Evolutionary conservation across 805 yeast species (phyloP), one percentile per base, ranked within the genome.

Genomic region (Blastobotrys muscicola): DNA sequence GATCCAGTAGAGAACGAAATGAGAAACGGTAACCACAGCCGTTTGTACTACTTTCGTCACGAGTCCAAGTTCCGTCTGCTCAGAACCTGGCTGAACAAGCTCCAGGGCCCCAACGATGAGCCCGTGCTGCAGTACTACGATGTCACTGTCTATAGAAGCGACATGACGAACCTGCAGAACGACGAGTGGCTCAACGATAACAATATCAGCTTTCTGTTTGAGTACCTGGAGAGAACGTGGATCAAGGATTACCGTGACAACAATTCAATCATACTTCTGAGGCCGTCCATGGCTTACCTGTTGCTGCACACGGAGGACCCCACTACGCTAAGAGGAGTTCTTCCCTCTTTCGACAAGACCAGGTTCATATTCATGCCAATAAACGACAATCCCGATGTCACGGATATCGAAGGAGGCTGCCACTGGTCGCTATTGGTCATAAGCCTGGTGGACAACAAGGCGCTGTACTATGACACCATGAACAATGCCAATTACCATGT

Each of bases 101-200:
- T 45, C 4, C 29, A 37, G 20, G 41, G 43, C 4, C 13, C 30
- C 8, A 32, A 26, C 8, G 31, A 40, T 16, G 43, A 40, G 8
- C 31, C 36, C 4, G 16, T 40, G 8, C 20, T 40, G 12, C 39
- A 37, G 39, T 42, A 46, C 26, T 72, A 72, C 43, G 80, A 80
- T 48, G 69, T 78, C 7, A 71, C 82, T 0, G 60, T 82, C 2
- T 76, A 76, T 52, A 66, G 69, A 43, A 74, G 73, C 15, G 92
- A 84, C 55, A 49, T 81, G 8, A 66, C 63, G 37, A 78, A 75
- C 50, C 59, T 83, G 11, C 63, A 68, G 41, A 78, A 80, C 13
- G 82, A 74, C 31, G 81, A 80, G 55, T 83, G 92, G 90, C 62
- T 83, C 29, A 80, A 78, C 52, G 90, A 82, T 54, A 80, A 80